These are phyloP conservation scores for Cucurbita moschata DNA, from an alignment of 306 rosid species.

Conservation along the genomic window DNA sequence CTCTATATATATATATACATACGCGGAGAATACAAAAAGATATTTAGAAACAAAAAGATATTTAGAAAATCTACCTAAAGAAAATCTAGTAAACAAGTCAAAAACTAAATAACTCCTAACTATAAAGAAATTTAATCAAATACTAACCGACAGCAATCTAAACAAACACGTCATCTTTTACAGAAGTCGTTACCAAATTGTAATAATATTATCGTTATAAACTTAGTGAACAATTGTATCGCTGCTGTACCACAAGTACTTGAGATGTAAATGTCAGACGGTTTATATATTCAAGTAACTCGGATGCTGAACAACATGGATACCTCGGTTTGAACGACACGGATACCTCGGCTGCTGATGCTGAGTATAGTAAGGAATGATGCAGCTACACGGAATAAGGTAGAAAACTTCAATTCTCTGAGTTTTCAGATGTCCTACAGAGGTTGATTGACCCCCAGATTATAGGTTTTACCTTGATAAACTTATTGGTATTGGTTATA, in stretches of 20 bases:
- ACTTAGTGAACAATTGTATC: neutral
- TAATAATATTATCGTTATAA: neutral
- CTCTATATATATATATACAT: too few species aligned
- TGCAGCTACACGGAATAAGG: neutral
- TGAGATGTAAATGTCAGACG: neutral
- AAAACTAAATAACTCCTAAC: too few species aligned
- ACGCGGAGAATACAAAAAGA: too few species aligned
- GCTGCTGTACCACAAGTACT: neutral
- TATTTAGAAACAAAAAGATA: too few species aligned
- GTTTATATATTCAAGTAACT: neutral
- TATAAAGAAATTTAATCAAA: too few species aligned
- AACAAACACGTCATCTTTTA: too few species aligned
- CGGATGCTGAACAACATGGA: too few species aligned
- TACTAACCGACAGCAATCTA: too few species aligned
- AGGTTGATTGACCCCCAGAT: neutral
- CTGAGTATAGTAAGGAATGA: slow-evolving; percentile 43
- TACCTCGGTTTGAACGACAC: slow-evolving; percentile 70
- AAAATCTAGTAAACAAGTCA: too few species aligned
- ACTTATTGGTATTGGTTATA: neutral
- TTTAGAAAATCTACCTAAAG: too few species aligned
- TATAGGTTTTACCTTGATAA: neutral
- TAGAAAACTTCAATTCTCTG: neutral
- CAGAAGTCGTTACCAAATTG: neutral
- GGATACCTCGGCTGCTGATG: slow-evolving; percentile 79
- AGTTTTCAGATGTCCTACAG: neutral